Conservation (phyloP, 139 green algal genomes). For the Chlamydomonas schloesseri region DNA sequence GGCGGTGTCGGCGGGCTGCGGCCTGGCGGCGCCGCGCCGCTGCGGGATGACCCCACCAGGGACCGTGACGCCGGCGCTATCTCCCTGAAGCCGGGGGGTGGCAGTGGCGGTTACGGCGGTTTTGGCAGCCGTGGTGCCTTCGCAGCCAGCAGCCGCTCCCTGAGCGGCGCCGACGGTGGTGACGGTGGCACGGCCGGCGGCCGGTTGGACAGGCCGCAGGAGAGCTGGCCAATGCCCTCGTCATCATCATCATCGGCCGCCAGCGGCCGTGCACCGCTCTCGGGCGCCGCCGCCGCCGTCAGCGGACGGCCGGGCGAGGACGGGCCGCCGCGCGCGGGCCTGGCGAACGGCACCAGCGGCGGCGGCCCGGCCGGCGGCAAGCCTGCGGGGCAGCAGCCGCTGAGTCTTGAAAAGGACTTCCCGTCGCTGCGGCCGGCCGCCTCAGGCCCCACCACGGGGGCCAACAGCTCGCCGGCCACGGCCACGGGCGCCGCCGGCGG, state of each 20-base stretch:
- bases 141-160: neutral
- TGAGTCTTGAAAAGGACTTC: constrained; percentile 19
- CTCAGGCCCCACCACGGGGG: neutral
- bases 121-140: neutral
- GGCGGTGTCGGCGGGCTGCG: neutral
- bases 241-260: too few species aligned
- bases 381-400: neutral
- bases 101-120: neutral
- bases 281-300: too few species aligned
- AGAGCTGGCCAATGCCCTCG: neutral
- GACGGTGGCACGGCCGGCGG: neutral
- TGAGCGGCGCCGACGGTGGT: neutral
- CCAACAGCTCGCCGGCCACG: neutral
- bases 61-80: neutral
- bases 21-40: too few species aligned
- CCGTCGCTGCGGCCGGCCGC: constrained; percentile 9
- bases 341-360: neutral
- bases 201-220: neutral
- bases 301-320: too few species aligned
- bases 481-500: neutral
- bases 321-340: too few species aligned
- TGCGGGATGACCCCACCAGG: too few species aligned
- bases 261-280: too few species aligned
- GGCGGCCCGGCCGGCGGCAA: neutral
- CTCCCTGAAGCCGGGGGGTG: constrained; percentile 1